Conservation (phyloP, 352 stramenopile species). For the Phytopythium kandeliae region DNA sequence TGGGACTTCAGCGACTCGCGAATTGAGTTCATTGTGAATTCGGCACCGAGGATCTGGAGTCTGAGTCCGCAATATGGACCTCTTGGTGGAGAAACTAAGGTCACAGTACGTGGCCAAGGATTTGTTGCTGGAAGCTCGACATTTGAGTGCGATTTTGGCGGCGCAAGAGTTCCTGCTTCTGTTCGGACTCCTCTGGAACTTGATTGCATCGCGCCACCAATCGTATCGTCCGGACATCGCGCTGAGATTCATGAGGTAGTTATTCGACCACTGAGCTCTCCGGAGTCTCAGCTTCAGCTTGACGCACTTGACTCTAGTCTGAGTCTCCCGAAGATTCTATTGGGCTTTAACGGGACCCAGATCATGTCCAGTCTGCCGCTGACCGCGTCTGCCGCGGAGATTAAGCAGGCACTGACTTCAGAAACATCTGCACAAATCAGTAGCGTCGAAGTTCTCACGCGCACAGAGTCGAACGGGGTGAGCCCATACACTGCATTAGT, state of each 20-base stretch:
- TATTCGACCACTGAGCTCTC: not conserved
- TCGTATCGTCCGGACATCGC: not conserved
- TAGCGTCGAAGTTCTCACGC: not conserved
- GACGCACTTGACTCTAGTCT: not conserved
- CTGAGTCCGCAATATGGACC: conserved; percentile 12
- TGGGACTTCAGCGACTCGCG: conserved; percentile 37
- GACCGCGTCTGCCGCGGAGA: not conserved
- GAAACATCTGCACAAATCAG: not conserved
- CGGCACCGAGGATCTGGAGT: conserved; percentile 1
- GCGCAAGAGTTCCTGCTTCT: not conserved
- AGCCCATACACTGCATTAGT: conserved; percentile 5
- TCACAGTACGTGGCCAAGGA: conserved; percentile 18
- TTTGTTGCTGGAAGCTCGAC: conserved; percentile 12
- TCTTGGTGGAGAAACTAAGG: conserved; percentile 1
- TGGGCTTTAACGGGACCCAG: not conserved
- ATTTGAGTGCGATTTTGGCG: conserved; percentile 30
- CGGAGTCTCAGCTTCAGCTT: not conserved
- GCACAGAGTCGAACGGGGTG: not conserved
- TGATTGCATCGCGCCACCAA: not conserved
- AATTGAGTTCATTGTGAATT: conserved; percentile 14
- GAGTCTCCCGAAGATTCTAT: not conserved
- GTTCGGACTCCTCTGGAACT: not conserved
- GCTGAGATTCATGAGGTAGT: conserved; percentile 1
- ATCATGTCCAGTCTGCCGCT: not conserved
- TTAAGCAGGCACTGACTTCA: not conserved